These are phyloP conservation scores for Alternaria brassicicola DNA, from an alignment of 2,329 filamentous ascomycete genomes.

Conservation along the genomic window DNA sequence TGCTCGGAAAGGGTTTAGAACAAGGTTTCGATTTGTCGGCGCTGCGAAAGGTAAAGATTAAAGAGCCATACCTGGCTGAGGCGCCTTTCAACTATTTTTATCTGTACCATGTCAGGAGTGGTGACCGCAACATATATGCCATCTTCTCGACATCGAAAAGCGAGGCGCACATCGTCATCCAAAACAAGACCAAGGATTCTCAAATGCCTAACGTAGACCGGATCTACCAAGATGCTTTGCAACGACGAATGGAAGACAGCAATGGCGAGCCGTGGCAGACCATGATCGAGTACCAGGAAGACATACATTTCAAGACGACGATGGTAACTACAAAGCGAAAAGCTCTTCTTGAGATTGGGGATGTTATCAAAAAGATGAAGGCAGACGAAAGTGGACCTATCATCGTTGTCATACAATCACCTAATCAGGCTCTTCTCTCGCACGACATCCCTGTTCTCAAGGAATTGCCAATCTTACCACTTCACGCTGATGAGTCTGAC, in stretches of 20 bases:
- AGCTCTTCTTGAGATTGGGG: constrained; percentile 84
- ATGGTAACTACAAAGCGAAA: constrained; percentile 91
- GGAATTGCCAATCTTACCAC: constrained; percentile 81
- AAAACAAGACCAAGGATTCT: constrained; percentile 79
- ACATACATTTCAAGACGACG: constrained; percentile 80
- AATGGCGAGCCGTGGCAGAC: constrained; percentile 76
- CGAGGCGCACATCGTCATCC: constrained; percentile 85
- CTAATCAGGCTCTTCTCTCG: constrained; percentile 77
- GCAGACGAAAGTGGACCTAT: constrained; percentile 81
- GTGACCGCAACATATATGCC: constrained; percentile 91
- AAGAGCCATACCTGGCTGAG: constrained; percentile 76
- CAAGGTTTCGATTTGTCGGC: constrained; percentile 87
- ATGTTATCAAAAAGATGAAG: constrained; percentile 86
- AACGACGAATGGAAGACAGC: constrained; percentile 68
- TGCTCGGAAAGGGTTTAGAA: constrained; percentile 89
- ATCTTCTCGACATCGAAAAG: constrained; percentile 83
- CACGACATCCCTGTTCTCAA: constrained; percentile 84
- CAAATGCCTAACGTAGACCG: constrained; percentile 90
- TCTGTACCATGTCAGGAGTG: constrained; percentile 88
- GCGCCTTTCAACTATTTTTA: constrained; percentile 83
- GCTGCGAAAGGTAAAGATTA: constrained; percentile 69
- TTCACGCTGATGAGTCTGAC: constrained; percentile 83
- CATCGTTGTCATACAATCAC: constrained; percentile 89
- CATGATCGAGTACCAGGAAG: constrained; percentile 85
- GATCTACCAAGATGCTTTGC: constrained; percentile 80